phyloP scores from a whole-genome alignment of 441 rosid genomes.

The Erodium texanum region DNA sequence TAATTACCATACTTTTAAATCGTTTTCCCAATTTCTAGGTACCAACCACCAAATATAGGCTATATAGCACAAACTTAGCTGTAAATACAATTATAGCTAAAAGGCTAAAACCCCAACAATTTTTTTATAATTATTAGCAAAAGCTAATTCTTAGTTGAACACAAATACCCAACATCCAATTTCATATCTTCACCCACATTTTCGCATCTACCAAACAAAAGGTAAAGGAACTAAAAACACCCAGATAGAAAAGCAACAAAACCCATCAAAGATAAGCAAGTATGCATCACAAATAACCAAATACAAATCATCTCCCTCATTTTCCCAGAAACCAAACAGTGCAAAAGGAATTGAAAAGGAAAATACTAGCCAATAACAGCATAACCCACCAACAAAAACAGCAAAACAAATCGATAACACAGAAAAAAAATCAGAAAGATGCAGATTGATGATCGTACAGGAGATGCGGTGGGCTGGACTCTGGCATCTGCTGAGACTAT shows the following conservation, averaged over 20 bases:
- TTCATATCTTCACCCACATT: neutral
- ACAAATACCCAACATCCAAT: neutral
- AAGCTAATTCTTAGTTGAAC: neutral
- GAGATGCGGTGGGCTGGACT: conserved; percentile 53
- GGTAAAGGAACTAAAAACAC: neutral
- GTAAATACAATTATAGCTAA: neutral
- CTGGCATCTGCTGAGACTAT: conserved; percentile 85
- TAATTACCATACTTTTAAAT: neutral
- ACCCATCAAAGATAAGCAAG: neutral
- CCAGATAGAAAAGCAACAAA: neutral
- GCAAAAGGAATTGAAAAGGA: neutral
- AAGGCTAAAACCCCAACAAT: neutral
- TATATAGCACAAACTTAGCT: neutral
- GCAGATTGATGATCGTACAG: conserved; percentile 27
- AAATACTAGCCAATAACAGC: neutral
- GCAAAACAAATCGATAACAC: neutral
- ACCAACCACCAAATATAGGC: too few relatives aligned
- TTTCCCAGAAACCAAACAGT: neutral
- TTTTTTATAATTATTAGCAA: neutral
- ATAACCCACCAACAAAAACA: neutral
- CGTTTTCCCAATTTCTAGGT: neutral
- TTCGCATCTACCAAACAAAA: neutral
- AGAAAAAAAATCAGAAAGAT: neutral
- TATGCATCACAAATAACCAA: neutral
- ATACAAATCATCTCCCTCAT: neutral